These are phyloP conservation scores for Nicotiana tabacum DNA, from an alignment of 257 asterid species.

Conservation along the genomic window DNA sequence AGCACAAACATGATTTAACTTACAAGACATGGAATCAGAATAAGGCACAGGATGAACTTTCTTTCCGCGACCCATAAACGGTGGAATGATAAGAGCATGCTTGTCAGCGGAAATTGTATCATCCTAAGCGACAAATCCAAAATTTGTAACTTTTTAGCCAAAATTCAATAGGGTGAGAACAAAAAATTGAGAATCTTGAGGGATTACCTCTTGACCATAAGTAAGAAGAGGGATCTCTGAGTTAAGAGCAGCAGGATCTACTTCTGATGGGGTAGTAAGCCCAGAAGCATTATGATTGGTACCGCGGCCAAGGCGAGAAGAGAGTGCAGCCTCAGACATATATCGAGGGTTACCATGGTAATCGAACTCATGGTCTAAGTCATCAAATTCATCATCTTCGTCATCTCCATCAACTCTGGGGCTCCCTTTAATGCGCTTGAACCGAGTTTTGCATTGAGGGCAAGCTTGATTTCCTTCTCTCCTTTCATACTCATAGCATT, in stretches of 20 bases:
- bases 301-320: constrained; percentile 59
- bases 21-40: constrained; percentile 70
- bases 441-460: constrained; percentile 97
- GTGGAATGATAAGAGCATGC: constrained; percentile 91
- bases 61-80: constrained; percentile 67
- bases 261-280: constrained; percentile 47
- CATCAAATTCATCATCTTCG: constrained; percentile 93
- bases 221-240: constrained; percentile 91
- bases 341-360: constrained; percentile 47
- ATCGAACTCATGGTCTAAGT: constrained; percentile 81
- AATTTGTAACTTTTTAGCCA: background rate
- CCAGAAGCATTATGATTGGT: constrained; percentile 43
- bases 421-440: constrained; percentile 87
- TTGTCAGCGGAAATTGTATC: constrained; percentile 92
- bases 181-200: constrained; percentile 7
- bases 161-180: constrained; percentile 6
- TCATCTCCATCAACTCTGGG: constrained; percentile 96
- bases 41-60: constrained; percentile 72
- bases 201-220: constrained; percentile 83
- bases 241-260: constrained; percentile 59
- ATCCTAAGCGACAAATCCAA: constrained; percentile 46
- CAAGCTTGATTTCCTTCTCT: constrained; percentile 96
- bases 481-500: constrained; percentile 85
- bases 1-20: constrained; percentile 10
- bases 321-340: constrained; percentile 39